Evolutionary conservation across 2,329 filamentous ascomycete species (phyloP), one percentile per base, ranked within the genome.

Genomic region (Calonectria pseudoreteaudii): DNA sequence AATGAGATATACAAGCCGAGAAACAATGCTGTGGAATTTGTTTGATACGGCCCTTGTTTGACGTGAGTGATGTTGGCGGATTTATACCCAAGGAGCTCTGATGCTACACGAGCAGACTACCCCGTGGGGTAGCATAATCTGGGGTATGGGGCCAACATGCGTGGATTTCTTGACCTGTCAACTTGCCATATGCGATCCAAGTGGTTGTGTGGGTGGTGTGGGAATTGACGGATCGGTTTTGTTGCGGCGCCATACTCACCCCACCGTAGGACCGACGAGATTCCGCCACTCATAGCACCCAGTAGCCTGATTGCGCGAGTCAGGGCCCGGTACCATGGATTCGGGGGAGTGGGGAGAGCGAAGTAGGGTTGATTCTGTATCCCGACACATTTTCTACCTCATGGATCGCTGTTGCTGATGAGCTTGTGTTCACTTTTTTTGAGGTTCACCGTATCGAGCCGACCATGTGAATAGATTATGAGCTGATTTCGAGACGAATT

Each of bases 91-190:
- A 41, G 10, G 31, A 26, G 20, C 3, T 31, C 30, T 14, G 16
- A 34, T 28, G 30, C 18, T 30, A 20, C 28, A 26, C 23, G 16
- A 26, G 20, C 26, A 4, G 16, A 26, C 16, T 64, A 56, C 70
- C 70, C 70, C 70, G 47, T 65, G 70, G 70, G 70, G 70, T 47
- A 60, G 56, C 56, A 62, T 13, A 58, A 72, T 56, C 70, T 65
- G 65, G 70, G 70, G 70, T 72, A 62, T 30, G 47, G 47, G 56
- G 56, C 38, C 31, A 18, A 30, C 18, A 68, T 64, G 36, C 20
- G 56, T 36, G 56, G 36, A 58, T n/a, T 23, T 26, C 26, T n/a
- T n/a, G 34, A 4, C 20, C 13, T 26, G 34, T 10, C 62, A 71
- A 13, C 16, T 66, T 26, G 36, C 30, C 50, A 71, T 41, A 26